Evolutionary conservation across 148 eudicot genomes (phyloP).

Genomic region (Simmondsia chinensis): DNA sequence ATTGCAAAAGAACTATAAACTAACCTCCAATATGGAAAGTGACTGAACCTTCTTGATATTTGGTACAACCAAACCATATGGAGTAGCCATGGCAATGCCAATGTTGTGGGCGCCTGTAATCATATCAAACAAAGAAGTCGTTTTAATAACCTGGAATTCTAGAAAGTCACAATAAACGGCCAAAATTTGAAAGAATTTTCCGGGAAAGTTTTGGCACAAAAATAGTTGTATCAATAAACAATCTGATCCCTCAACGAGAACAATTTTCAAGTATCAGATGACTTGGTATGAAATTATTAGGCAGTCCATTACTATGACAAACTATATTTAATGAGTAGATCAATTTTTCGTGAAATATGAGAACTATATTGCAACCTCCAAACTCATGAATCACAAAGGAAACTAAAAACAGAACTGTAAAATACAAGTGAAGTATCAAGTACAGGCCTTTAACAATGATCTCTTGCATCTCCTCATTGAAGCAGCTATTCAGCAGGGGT

Average conservation of each 20-base stretch:
- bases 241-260: too few relatives aligned
- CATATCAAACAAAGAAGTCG: not conserved
- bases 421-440: not conserved
- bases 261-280: too few relatives aligned
- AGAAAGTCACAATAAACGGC: too few relatives aligned
- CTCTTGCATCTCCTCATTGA: conserved; percentile 54
- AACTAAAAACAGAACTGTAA: not conserved
- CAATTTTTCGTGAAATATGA: too few relatives aligned
- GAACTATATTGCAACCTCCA: too few relatives aligned
- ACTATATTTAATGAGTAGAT: too few relatives aligned
- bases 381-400: not conserved
- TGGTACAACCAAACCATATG: conserved; percentile 86
- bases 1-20: conserved; percentile 10
- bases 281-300: too few relatives aligned
- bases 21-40: conserved; percentile 77
- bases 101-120: conserved; percentile 77
- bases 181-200: too few relatives aligned
- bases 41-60: conserved; percentile 87
- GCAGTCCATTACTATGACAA: too few relatives aligned
- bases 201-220: too few relatives aligned
- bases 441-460: conserved; percentile 68
- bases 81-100: conserved; percentile 98
- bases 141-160: not conserved
- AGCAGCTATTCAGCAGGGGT: conserved; percentile 76
- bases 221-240: too few relatives aligned